These are phyloP conservation scores for Colletotrichum chrysophilum DNA, from an alignment of 2,329 filamentous ascomycete species.

Conservation along the genomic window DNA sequence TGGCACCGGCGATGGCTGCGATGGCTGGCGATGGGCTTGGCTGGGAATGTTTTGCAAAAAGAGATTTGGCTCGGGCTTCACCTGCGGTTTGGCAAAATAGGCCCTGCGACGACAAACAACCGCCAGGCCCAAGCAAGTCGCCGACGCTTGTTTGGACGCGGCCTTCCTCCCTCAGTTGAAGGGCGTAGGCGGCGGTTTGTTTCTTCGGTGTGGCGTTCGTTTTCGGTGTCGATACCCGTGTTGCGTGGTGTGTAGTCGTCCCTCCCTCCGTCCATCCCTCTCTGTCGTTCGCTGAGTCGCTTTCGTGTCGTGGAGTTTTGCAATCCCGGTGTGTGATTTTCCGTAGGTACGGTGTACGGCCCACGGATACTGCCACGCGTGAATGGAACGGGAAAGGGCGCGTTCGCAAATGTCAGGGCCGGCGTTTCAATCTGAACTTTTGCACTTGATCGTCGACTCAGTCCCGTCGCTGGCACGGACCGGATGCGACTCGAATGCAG, in stretches of 20 bases:
- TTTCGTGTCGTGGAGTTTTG: background rate
- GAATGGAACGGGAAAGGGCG: background rate
- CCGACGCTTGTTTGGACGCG: background rate
- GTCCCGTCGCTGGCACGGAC: conserved; percentile 7
- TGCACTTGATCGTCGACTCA: conserved; percentile 15
- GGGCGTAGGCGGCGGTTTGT: background rate
- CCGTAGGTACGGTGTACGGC: background rate
- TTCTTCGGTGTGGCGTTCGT: conserved; percentile 3
- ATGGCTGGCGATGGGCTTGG: background rate
- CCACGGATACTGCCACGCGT: background rate
- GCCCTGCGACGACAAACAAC: background rate
- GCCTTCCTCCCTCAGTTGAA: background rate
- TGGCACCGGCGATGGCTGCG: background rate
- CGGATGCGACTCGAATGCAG: conserved; percentile 9
- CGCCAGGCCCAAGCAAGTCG: background rate
- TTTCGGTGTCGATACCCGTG: background rate
- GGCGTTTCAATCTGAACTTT: conserved; percentile 16
- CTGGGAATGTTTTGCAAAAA: background rate
- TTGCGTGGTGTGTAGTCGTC: background rate
- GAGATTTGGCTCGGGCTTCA: background rate
- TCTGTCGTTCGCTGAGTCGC: background rate
- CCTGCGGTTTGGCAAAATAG: background rate
- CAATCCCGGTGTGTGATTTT: background rate
- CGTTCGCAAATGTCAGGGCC: background rate
- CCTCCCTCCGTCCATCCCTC: background rate